phyloP scores from a whole-genome alignment of 768 basidiomycete species.

The Lactifluus pinguis region DNA sequence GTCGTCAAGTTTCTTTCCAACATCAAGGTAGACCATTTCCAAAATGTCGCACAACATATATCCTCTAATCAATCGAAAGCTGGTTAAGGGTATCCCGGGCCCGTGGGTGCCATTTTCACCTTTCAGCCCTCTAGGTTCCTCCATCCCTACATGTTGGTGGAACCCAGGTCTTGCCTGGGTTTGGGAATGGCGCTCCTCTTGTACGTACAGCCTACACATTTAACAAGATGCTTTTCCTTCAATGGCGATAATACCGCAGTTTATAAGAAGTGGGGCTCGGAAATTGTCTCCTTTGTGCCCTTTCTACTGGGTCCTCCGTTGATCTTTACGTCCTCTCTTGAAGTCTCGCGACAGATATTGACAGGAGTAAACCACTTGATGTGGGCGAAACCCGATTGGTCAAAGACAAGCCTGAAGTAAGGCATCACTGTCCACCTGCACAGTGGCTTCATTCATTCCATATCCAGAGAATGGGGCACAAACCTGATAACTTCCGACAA shows the following conservation, averaged over 20 bases:
- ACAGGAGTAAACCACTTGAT: neutral
- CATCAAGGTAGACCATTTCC: neutral
- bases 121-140: neutral
- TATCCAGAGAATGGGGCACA: conserved; percentile 13
- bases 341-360: neutral
- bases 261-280: neutral
- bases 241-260: neutral
- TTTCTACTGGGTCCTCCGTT: neutral
- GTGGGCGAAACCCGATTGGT: conserved; percentile 17
- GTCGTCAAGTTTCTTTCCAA: neutral
- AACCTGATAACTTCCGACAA: conserved; percentile 17
- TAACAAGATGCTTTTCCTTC: neutral
- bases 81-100: neutral
- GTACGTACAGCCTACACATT: neutral
- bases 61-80: neutral
- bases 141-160: neutral
- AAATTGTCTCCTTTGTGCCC: neutral
- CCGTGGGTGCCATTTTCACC: neutral
- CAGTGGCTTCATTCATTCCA: neutral
- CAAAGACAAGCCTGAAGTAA: neutral
- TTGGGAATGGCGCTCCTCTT: neutral
- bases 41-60: neutral
- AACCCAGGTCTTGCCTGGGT: neutral
- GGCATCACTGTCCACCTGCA: neutral
- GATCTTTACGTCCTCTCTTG: neutral